Evolutionary conservation across 2,329 filamentous ascomycete species (phyloP).

Genomic region (Cadophora sp.): DNA sequence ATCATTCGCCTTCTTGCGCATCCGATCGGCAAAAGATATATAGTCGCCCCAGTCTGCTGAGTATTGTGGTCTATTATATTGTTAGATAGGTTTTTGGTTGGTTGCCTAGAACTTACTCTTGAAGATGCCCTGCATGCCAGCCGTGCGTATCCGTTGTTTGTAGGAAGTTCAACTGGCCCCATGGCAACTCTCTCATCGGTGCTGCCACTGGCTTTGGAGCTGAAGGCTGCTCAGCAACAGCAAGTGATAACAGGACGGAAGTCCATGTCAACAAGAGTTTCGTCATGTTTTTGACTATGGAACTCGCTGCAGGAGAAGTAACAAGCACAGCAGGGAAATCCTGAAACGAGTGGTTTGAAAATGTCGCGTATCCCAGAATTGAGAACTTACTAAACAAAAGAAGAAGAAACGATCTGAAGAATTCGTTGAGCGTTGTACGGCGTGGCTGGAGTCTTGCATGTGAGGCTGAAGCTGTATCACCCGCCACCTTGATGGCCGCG

Average conservation of each 20-base stretch:
- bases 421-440: background rate
- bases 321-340: background rate
- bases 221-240: constrained; percentile 72
- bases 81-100: constrained; percentile 25
- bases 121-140: constrained; percentile 92
- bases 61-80: constrained; percentile 74
- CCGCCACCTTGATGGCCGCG: background rate
- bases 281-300: constrained; percentile 25
- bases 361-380: background rate
- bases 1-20: constrained; percentile 79
- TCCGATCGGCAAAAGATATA: constrained; percentile 85
- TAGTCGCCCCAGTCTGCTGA: constrained; percentile 99
- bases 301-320: background rate
- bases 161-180: constrained; percentile 97
- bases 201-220: constrained; percentile 79
- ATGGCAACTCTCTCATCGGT: constrained; percentile 82
- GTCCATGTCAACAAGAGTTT: constrained; percentile 33
- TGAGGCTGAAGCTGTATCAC: constrained; percentile 1
- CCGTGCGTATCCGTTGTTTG: constrained; percentile 97
- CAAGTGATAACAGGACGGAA: constrained; percentile 33
- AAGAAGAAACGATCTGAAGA: background rate
- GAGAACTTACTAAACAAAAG: background rate
- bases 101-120: constrained; percentile 66
- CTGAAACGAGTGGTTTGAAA: background rate
- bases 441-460: background rate